phyloP scores from a whole-genome alignment of 352 stramenopile genomes.

The Phytophthora vignae region DNA sequence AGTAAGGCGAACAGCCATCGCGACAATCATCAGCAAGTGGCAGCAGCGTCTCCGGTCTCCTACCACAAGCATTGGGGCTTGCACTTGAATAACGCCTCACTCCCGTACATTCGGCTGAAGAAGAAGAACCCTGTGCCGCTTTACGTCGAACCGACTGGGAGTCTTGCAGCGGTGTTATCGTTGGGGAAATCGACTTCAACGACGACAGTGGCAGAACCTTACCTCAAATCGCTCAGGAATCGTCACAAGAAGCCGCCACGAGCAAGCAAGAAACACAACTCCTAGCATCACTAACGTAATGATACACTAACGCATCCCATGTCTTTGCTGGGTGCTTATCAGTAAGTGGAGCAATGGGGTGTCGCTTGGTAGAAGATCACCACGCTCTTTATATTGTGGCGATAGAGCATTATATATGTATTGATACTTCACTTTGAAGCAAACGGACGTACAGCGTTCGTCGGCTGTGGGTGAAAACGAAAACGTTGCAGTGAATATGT shows the following conservation, averaged over 20 bases:
- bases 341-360: not conserved
- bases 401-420: conserved; percentile 18
- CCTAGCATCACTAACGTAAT: conserved; percentile 1
- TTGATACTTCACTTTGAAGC: conserved; percentile 33
- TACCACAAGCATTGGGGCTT: conserved; percentile 61
- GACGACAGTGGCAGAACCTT: conserved; percentile 52
- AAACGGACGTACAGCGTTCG: conserved; percentile 27
- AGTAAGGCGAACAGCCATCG: conserved; percentile 27
- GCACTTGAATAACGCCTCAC: conserved; percentile 59
- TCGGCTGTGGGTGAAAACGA: conserved; percentile 24
- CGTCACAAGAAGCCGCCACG: conserved; percentile 38
- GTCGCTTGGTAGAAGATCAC: not conserved
- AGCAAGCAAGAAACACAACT: conserved; percentile 4
- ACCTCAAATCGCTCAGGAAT: conserved; percentile 83
- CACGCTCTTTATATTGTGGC: conserved; percentile 22
- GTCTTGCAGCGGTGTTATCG: conserved; percentile 15
- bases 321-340: not conserved
- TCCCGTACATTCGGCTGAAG: conserved; percentile 78
- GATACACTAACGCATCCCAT: not conserved
- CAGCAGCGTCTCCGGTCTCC: not conserved
- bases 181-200: conserved; percentile 11
- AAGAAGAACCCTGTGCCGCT: conserved; percentile 55
- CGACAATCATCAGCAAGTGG: conserved; percentile 22
- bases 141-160: conserved; percentile 31
- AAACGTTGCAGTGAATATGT: conserved; percentile 21